Conservation (phyloP, 805 yeast species). For the Candida lessepsii region DNA sequence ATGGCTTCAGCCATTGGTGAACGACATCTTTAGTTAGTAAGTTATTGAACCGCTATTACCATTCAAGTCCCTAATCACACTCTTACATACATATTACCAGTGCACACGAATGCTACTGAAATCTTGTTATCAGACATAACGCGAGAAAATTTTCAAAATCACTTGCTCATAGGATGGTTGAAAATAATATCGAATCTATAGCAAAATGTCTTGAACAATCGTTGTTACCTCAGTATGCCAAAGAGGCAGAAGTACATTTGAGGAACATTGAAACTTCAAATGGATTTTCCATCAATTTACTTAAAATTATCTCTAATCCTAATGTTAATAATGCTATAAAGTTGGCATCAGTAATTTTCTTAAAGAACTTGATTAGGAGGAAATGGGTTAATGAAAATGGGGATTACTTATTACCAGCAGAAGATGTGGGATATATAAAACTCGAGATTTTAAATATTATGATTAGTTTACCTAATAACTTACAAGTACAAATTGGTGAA, state of each 20-base stretch:
- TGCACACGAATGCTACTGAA: conserved; percentile 84
- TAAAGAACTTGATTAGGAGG: conserved; percentile 81
- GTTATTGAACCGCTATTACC: not conserved
- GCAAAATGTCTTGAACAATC: conserved; percentile 61
- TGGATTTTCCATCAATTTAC: conserved; percentile 73
- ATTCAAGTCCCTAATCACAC: not conserved
- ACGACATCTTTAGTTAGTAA: conserved; percentile 56
- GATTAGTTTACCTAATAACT: conserved; percentile 74
- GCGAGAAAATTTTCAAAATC: conserved; percentile 9
- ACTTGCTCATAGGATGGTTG: conserved; percentile 23
- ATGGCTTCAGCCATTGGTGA: conserved; percentile 99
- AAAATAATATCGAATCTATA: conserved; percentile 46
- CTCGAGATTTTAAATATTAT: conserved; percentile 78
- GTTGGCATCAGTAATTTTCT: conserved; percentile 85
- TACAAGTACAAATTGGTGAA: conserved; percentile 95
- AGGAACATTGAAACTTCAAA: conserved; percentile 59
- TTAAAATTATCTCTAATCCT: conserved; percentile 73
- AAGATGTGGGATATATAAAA: conserved; percentile 70
- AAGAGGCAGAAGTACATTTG: conserved; percentile 64
- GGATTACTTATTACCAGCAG: conserved; percentile 55
- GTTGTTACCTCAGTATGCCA: conserved; percentile 61
- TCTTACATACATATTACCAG: conserved; percentile 75
- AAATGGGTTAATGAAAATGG: conserved; percentile 94
- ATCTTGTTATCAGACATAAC: conserved; percentile 16
- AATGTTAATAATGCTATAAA: conserved; percentile 56